Percentiles rank a stretch among this genome's conserved stretches.
These are phyloP conservation scores for Sphaceloma murrayae DNA, from an alignment of 2,329 filamentous ascomycete species.

Conservation along the genomic window DNA sequence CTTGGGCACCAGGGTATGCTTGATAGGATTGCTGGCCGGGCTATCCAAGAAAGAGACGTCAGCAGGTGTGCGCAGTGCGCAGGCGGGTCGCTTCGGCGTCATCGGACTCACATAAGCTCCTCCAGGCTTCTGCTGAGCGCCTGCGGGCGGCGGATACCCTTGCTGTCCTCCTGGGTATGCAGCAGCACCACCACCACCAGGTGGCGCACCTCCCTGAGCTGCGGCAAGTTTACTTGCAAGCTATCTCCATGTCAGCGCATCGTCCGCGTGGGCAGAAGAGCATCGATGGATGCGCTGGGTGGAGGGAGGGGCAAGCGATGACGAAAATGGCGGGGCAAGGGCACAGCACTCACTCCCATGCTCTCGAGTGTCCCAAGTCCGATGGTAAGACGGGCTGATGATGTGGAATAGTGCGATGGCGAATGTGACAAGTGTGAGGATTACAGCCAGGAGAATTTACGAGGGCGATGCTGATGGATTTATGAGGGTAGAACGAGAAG, in stretches of 20 bases:
- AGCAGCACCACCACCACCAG: constrained; percentile 5
- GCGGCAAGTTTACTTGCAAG: constrained; percentile 41
- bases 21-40: constrained; percentile 42
- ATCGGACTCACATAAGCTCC: constrained; percentile 46
- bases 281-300: no score
- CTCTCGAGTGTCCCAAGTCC: neutral
- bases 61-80: constrained; percentile 20
- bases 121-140: constrained; percentile 26
- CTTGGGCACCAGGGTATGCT: constrained; percentile 23
- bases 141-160: constrained; percentile 26
- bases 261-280: no score
- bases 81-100: constrained; percentile 16
- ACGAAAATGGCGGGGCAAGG: neutral
- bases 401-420: no score
- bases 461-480: no score
- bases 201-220: constrained; percentile 30
- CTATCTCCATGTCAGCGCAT: constrained; percentile 23
- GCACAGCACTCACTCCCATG: neutral
- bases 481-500: no score
- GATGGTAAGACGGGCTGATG: no score
- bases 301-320: neutral
- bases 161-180: constrained; percentile 22
- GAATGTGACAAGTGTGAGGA: no score
- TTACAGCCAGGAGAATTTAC: no score
- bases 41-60: constrained; percentile 22